Evolutionary conservation across 169 alveolate genomes (phyloP).

Genomic region (Perkinsus marinus): DNA sequence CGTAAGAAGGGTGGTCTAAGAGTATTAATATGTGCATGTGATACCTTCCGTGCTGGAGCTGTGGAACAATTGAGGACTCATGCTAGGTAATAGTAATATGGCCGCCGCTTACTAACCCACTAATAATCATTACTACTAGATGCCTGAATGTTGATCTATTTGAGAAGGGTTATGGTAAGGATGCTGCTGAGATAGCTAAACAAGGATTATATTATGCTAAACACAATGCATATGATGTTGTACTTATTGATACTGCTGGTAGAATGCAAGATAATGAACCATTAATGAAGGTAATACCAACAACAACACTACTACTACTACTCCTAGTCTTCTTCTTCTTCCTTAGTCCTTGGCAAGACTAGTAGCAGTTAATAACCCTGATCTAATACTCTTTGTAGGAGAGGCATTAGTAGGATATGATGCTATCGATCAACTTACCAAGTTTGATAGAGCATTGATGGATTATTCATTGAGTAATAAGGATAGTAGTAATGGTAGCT

Average conservation of each 20-base stretch:
- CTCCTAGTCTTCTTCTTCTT: neutral
- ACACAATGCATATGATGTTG: constrained; percentile 81
- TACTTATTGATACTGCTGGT: constrained; percentile 98
- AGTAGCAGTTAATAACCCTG: constrained; percentile 89
- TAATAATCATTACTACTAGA: neutral
- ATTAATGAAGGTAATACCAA: constrained; percentile 69
- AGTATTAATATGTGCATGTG: constrained; percentile 96
- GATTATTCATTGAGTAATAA: neutral
- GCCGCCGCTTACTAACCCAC: neutral
- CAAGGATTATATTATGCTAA: constrained; percentile 65
- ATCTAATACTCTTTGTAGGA: constrained; percentile 94
- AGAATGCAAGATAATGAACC: constrained; percentile 99
- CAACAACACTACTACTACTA: too few relatives aligned
- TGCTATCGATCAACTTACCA: constrained; percentile 93
- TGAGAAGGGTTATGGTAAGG: constrained; percentile 97
- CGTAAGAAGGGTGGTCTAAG: constrained; percentile 79
- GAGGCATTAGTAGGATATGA: constrained; percentile 99
- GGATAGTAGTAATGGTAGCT: neutral
- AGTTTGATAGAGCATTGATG: constrained; percentile 84
- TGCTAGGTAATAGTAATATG: constrained; percentile 35
- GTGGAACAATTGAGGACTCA: constrained; percentile 96
- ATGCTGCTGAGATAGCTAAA: constrained; percentile 88
- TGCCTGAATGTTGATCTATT: constrained; percentile 84
- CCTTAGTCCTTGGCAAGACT: constrained; percentile 75
- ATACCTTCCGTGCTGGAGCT: constrained; percentile 99